A percentile compares a stretch with the other conserved stretches of the same genome.
Evolutionary conservation across 2,329 filamentous ascomycete species (phyloP).

Genomic region (Lachnellula subtilissima): DNA sequence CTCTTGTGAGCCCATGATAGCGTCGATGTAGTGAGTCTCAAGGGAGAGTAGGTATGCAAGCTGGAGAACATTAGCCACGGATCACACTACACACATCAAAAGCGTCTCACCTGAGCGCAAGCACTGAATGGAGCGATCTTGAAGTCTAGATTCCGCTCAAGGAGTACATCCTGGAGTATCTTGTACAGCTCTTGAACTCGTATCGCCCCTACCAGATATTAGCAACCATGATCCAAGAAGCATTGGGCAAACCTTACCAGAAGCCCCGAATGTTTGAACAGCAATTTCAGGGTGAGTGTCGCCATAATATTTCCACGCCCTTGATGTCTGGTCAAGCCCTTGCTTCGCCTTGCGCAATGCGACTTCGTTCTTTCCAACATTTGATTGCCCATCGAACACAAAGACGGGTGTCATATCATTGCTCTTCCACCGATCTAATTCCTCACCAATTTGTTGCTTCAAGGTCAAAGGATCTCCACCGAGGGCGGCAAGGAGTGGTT

Average conservation of each 20-base stretch:
- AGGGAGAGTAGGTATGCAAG: constrained; percentile 72
- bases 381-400: constrained; percentile 83
- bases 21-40: constrained; percentile 64
- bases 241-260: constrained; percentile 49
- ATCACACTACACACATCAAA: neutral
- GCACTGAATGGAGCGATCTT: constrained; percentile 84
- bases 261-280: constrained; percentile 80
- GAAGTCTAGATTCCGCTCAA: constrained; percentile 65
- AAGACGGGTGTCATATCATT: constrained; percentile 75
- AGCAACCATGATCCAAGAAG: constrained; percentile 19
- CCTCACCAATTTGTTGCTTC: constrained; percentile 67
- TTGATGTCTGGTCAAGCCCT: constrained; percentile 66
- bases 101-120: constrained; percentile 66
- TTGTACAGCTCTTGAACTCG: constrained; percentile 68
- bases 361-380: constrained; percentile 69
- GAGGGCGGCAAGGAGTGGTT: constrained; percentile 84
- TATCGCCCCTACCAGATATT: constrained; percentile 56
- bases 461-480: constrained; percentile 82
- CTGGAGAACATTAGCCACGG: constrained; percentile 38
- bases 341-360: constrained; percentile 58
- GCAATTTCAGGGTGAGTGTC: constrained; percentile 73
- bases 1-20: constrained; percentile 79
- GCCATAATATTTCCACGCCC: constrained; percentile 86
- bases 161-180: constrained; percentile 70
- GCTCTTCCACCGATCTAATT: constrained; percentile 67